Evolutionary conservation across 1,139 yeast species (phyloP), one percentile per base, ranked within the genome.

Genomic region (Kodamaea anthophila): DNA sequence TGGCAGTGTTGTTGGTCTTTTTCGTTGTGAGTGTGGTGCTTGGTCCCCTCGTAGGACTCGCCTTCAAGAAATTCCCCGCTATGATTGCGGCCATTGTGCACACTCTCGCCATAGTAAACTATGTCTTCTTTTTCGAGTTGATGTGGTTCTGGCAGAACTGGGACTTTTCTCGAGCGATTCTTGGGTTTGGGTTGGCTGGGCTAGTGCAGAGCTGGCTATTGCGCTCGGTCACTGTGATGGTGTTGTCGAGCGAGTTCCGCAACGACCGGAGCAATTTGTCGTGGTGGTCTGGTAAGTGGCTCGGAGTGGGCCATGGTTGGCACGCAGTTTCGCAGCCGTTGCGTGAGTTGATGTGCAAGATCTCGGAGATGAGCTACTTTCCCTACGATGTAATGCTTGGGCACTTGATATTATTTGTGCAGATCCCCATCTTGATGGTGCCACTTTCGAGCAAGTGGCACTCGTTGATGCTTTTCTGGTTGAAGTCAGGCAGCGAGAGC

Each of bases 391-490:
- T 72, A 35, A 37, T 65, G 11, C 51, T 74, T 18, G 75, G 77
- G 0, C 83, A 77, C 45, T 40, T 65, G 14, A 56, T 77, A 3
- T 50, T 75, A 32, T 57, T 70, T 30, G 45, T 60, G 3, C 80
- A 74, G 38, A 39, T 72, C 9, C 83, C 83, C 3, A 41, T 75
- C 5, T 47, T 76, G 22, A 51, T 74, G 18, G 52, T 76, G 18
- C 84, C 83, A 1, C 72, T 64, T 41, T 59, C 72, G 27, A 91
- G 85, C 49, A 68, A 68, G 33, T 75, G 86, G 78, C 96, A 87
- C 49, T 74, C 93, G 1, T 60, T 79, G 54, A 70, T 83, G 68
- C 60, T 87, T 26, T 75, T 86, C 51, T 87, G 96, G 96, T 59
- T 85, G 31, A 70, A 65, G 29, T 94, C 95, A 1, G 66, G 71